Base-by-base conservation (phyloP, 805 yeast species). In the Suhomyces faveliae region DNA sequence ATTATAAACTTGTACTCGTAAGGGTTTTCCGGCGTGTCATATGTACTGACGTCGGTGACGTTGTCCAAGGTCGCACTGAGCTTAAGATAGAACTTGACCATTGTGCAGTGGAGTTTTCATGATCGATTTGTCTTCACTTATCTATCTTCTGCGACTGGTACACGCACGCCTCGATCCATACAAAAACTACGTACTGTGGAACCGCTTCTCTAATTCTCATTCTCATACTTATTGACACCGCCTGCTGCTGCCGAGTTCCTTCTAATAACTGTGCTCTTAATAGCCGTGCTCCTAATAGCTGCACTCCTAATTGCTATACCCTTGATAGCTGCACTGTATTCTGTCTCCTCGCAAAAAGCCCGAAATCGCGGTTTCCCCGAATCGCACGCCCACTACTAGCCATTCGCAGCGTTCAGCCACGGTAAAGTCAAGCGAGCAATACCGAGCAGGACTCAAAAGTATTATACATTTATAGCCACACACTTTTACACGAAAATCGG, bases 1-100 rank as follows among this genome's bases (percentile, higher is more conserved):
- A 90, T 74, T 48, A 73, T 76, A 68, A 92, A 89, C 1, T 85
- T 77, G 66, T 85, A 92, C 54, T 85, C 89, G 57, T 82, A 89
- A 0, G 94, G 92, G 1, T 67, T 55, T 9, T 69, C 73, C 2
- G 76, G 71, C 0, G 81, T 64, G 59, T 92, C 96, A 2, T 73
- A 64, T 3, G 92, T 86, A 40, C 68, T 67, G 4, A 89, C 61
- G 30, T 72, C 76, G 11, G 79, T 76, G 30, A 86, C 82, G 49
- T 80, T 81, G 15, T 73, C 72, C 35, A 83, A 70, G 33, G 77
- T 79, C 6, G 79, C 85, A 15, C 62, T 51, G 15, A 64, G 58
- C 47, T 68, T 70, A 45, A 73, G 62, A 48, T 58, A 68, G 51
- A 63, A 70, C 45, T 68, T 68, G 33, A 63, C 77, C 78, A 73